Evolutionary conservation across 345 rosid genomes (phyloP), one percentile per base, ranked within the genome.

Genomic region (Pistacia vera): DNA sequence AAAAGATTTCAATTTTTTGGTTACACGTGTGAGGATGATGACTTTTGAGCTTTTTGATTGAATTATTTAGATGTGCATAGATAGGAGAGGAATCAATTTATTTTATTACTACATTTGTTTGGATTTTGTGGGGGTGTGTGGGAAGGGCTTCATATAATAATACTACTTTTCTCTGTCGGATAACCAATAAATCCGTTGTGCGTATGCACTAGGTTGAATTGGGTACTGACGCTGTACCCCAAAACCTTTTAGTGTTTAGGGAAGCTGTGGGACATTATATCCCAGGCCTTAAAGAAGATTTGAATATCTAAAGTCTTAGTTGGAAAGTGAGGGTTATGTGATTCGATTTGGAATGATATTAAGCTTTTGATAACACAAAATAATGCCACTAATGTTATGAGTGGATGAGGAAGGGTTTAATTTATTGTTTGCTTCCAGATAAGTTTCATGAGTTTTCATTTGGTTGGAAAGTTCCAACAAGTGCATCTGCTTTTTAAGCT

Each of bases 401-500:
- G 52, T 54, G 46, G 28, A 17, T 33, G 9, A 33, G 58, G 57
- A n/a, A 18, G 57, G 17, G 16, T 35, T 63, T 35, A 18, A 48
- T 55, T 60, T 48, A 18, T 62, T 4, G 36, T 5, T 59, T 17
- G 30, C 59, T 18, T 44, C 28, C 14, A 61, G 13, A 51, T 52
- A 44, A 35, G 48, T 70, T 17, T n/a, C n/a, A 11, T 20, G 30
- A 20, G 2, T 70, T 36, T 5, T 35, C 25, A 18, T 56, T 70
- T 38, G 8, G 35, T 61, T 48, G 35, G 36, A 49, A 38, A 62
- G 68, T 17, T 73, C 20, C 8, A 44, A 36, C 38, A 8, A 48
- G 48, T 67, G 52, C 25, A 68, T 17, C 46, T 66, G 56, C 66
- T 75, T 30, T 46, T 52, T 48, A 61, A 58, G 11, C 20, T 64